Evolutionary conservation across 2,329 filamentous ascomycete genomes (phyloP).

Genomic region (Ascochyta rabiei): DNA sequence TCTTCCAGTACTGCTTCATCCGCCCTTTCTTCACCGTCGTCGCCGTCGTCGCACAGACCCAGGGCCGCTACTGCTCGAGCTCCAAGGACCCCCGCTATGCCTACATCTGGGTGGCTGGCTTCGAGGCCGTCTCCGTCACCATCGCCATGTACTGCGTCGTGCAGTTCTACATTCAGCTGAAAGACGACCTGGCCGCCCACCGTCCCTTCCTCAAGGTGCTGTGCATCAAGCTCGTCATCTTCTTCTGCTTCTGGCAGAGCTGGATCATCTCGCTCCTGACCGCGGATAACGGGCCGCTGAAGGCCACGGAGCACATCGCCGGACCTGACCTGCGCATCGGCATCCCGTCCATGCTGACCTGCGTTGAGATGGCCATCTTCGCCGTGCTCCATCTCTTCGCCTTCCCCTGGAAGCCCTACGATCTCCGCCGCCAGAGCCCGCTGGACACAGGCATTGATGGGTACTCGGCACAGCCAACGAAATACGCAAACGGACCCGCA

Average conservation of each 20-base stretch:
- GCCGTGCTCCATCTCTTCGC: conserved; percentile 80
- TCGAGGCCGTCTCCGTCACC: conserved; percentile 74
- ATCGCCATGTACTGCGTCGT: conserved; percentile 89
- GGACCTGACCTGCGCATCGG: conserved; percentile 81
- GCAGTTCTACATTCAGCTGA: conserved; percentile 83
- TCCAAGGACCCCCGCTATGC: conserved; percentile 78
- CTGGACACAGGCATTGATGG: conserved; percentile 20
- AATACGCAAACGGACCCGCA: conserved; percentile 68
- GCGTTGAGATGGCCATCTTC: conserved; percentile 85
- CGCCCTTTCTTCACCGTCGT: conserved; percentile 80
- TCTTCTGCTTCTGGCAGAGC: conserved; percentile 86
- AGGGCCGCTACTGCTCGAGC: conserved; percentile 75
- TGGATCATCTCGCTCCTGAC: conserved; percentile 66
- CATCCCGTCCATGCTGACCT: conserved; percentile 77
- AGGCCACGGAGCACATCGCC: conserved; percentile 65
- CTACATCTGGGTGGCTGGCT: conserved; percentile 80
- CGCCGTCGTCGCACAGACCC: conserved; percentile 74
- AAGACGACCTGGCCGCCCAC: conserved; percentile 69
- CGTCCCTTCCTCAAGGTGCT: conserved; percentile 79
- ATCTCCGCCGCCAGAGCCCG: conserved; percentile 38
- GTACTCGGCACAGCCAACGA: conserved; percentile 15
- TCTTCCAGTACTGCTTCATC: conserved; percentile 87
- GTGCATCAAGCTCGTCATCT: conserved; percentile 89
- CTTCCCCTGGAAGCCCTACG: conserved; percentile 78
- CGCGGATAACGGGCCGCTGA: conserved; percentile 66